Evolutionary conservation across 805 yeast genomes (phyloP), one percentile per base, ranked within the genome.

Genomic region (Ogataea pilisensis): DNA sequence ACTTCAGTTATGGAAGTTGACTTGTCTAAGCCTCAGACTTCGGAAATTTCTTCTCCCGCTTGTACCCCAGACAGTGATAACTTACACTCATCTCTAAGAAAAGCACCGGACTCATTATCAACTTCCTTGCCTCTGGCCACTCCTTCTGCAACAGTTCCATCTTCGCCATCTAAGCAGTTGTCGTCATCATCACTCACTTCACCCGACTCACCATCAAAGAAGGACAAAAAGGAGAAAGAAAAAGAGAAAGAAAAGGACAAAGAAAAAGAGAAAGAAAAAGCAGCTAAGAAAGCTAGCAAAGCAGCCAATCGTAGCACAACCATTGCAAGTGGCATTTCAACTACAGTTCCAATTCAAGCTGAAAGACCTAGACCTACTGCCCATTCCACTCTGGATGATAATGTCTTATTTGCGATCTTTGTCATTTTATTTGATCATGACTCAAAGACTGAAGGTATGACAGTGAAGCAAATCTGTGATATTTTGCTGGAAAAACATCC

Each of bases 381-480:
- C 48, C 80, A 79, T 49, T 66, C 74, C 44, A 68, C 85, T 19
- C 69, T 84, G 41, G 93, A 85, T 51, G 89, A 82, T 61, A 83
- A 80, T 48, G 93, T 85, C 14, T 65, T 85, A 41, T 78, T 69
- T 60, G 89, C 90, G 5, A 85, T 85, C 41, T 84, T 85, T 55
- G 73, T 77, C 42, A 84, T 85, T 37, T 62, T 85, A 43, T 82
- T 67, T 61, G 90, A 82, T 45, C 68, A 73, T 46, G 95, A 85
- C 57, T 64, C 81, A 1, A 74, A 73, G 38, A 82, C 85, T 37
- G 70, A 73, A 44, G 95, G 95, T 49, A 83, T 85, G 89, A 85
- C 95, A n/a, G 95, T 85, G 25, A 85, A 85, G 57, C 95, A 85
- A 58, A 75, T 85, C 44, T 85, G 95, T 64, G 95, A 85, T 60